A percentile compares a stretch with the other conserved stretches of the same genome.
These are phyloP conservation scores for Crucihimalaya himalaica DNA, from an alignment of 345 rosid genomes.

Conservation along the genomic window DNA sequence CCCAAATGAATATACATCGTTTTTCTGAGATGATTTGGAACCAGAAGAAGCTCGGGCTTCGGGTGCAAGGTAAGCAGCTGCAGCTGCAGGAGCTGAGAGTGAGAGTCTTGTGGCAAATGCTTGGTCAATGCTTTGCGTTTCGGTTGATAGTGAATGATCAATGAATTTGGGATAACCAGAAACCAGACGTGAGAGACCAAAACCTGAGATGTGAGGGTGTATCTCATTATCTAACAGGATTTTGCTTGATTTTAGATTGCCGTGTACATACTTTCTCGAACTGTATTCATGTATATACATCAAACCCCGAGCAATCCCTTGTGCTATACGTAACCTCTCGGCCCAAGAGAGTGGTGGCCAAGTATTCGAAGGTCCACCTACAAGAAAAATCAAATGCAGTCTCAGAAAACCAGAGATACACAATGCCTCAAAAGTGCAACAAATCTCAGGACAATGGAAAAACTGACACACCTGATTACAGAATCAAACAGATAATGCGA, in stretches of 20 bases:
- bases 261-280: slow-evolving; percentile 73
- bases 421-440: neutral
- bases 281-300: slow-evolving; percentile 75
- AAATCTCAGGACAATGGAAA: neutral
- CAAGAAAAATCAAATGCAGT: neutral
- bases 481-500: neutral
- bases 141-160: slow-evolving; percentile 22
- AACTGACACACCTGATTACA: neutral
- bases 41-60: slow-evolving; percentile 63
- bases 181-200: slow-evolving; percentile 78
- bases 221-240: slow-evolving; percentile 78
- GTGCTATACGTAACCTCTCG: slow-evolving; percentile 74
- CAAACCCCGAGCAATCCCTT: slow-evolving; percentile 85
- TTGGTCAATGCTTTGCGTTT: slow-evolving; percentile 46
- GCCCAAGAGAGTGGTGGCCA: slow-evolving; percentile 63
- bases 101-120: slow-evolving; percentile 58
- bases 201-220: slow-evolving; percentile 72
- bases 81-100: slow-evolving; percentile 63
- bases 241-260: slow-evolving; percentile 79
- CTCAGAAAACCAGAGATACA: neutral
- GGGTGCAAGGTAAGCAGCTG: slow-evolving; percentile 69
- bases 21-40: slow-evolving; percentile 67
- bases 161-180: slow-evolving; percentile 61
- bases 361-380: slow-evolving; percentile 55
- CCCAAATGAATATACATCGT: slow-evolving; percentile 87